Evolutionary conservation across 495 filamentous ascomycete species (phyloP).

Genomic region (Neurospora sp.): DNA sequence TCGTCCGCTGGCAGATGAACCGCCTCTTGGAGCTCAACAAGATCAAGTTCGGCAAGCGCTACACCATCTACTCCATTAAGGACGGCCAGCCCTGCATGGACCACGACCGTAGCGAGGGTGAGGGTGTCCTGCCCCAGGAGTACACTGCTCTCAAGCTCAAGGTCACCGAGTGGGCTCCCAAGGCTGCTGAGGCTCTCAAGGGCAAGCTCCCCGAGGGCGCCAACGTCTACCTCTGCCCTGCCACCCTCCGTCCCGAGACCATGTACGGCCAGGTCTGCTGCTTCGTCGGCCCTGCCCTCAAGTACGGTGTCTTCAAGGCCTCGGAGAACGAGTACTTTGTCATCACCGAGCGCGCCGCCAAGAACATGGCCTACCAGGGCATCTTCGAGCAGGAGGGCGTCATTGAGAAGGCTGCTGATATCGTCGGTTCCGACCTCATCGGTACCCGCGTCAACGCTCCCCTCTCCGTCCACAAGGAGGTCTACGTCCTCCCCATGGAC

Average conservation of each 20-base stretch:
- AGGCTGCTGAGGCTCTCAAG: constrained; percentile 54
- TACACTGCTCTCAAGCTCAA: constrained; percentile 87
- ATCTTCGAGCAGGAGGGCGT: constrained; percentile 67
- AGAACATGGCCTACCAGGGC: constrained; percentile 94
- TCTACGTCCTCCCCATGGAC: constrained; percentile 91
- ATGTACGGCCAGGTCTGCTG: constrained; percentile 98
- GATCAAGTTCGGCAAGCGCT: constrained; percentile 88
- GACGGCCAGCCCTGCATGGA: constrained; percentile 98
- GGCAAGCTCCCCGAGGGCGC: constrained; percentile 72
- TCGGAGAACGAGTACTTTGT: constrained; percentile 78
- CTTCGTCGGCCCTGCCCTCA: constrained; percentile 66
- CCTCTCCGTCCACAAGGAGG: constrained; percentile 73
- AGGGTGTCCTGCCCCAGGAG: constrained; percentile 83
- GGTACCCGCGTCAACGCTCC: constrained; percentile 83
- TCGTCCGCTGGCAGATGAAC: constrained; percentile 97
- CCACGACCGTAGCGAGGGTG: constrained; percentile 85
- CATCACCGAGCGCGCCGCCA: constrained; percentile 73
- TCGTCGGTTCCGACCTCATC: constrained; percentile 69
- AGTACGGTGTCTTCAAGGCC: constrained; percentile 83
- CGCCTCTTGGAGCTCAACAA: constrained; percentile 80
- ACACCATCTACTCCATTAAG: constrained; percentile 92
- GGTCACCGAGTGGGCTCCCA: constrained; percentile 76
- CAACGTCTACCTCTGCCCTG: constrained; percentile 81
- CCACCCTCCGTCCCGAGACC: constrained; percentile 89
- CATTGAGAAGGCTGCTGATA: constrained; percentile 61